A percentile compares a stretch with the other conserved stretches of the same genome.
Evolutionary conservation across 1,284 basidiomycete genomes (phyloP).

Genomic region (Caloboletus firmus): DNA sequence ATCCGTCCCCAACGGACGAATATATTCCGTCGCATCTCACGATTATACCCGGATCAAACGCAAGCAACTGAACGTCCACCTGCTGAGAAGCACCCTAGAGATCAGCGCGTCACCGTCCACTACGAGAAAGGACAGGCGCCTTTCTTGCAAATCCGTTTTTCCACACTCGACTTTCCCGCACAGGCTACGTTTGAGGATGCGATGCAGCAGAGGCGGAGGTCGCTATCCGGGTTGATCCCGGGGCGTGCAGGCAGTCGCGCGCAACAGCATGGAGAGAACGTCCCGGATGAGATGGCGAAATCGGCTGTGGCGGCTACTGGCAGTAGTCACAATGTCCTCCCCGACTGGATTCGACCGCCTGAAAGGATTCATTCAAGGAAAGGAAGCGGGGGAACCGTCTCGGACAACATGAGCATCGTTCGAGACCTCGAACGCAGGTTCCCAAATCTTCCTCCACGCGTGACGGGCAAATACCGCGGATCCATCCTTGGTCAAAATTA

Average conservation of each 20-base stretch:
- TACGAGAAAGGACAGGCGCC: slow-evolving; percentile 52
- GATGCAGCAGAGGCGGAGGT: slow-evolving; percentile 21
- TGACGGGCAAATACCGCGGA: slow-evolving; percentile 34
- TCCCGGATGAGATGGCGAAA: slow-evolving; percentile 15
- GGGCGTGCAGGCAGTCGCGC: neutral
- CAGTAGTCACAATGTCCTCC: neutral
- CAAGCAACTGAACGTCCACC: neutral
- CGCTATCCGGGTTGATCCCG: slow-evolving; percentile 11
- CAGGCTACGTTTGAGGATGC: slow-evolving; percentile 37
- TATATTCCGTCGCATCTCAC: slow-evolving; percentile 43
- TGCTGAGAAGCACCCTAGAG: slow-evolving; percentile 18
- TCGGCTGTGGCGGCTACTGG: slow-evolving; percentile 4
- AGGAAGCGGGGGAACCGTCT: slow-evolving; percentile 29
- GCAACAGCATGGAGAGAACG: slow-evolving; percentile 1
- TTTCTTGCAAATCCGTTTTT: slow-evolving; percentile 61
- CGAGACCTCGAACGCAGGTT: slow-evolving; percentile 53
- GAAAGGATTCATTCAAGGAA: slow-evolving; percentile 5
- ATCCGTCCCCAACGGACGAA: slow-evolving; percentile 51
- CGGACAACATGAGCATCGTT: slow-evolving; percentile 44
- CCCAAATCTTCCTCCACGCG: slow-evolving; percentile 47
- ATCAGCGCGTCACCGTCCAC: slow-evolving; percentile 54
- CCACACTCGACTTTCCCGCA: slow-evolving; percentile 48
- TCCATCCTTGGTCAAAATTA: slow-evolving; percentile 32
- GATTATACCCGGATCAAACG: slow-evolving; percentile 24
- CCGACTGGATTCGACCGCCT: slow-evolving; percentile 21